These are phyloP conservation scores for Dictyostelium intermedium DNA, from an alignment of 78 protist genomes.

Conservation along the genomic window DNA sequence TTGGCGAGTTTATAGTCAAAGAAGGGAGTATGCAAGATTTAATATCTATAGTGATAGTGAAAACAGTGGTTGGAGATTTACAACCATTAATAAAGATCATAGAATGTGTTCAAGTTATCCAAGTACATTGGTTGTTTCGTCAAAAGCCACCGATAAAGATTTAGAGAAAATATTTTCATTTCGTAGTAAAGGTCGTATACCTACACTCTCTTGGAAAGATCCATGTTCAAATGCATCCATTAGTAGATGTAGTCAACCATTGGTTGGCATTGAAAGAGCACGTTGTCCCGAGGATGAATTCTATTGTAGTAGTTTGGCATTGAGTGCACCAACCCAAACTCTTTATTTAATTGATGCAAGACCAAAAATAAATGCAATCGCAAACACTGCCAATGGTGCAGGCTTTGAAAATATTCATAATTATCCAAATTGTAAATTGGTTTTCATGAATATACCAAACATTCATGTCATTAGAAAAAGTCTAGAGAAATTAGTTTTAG, in stretches of 20 bases:
- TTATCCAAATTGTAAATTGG: slow-evolving; percentile 68
- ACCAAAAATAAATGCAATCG: slow-evolving; percentile 89
- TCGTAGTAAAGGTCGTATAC: slow-evolving; percentile 86
- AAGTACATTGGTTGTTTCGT: slow-evolving; percentile 2
- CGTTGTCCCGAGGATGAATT: slow-evolving; percentile 58
- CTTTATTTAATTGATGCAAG: slow-evolving; percentile 88
- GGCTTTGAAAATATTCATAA: slow-evolving; percentile 82
- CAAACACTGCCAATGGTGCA: slow-evolving; percentile 52
- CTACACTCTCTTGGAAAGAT: slow-evolving; percentile 83
- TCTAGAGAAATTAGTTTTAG: not conserved
- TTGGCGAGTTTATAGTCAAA: slow-evolving; percentile 25
- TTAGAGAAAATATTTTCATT: slow-evolving; percentile 68
- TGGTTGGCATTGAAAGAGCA: slow-evolving; percentile 64
- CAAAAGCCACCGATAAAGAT: not conserved
- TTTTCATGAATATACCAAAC: slow-evolving; percentile 88
- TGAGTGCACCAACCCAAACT: not conserved
- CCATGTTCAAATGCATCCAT: slow-evolving; percentile 9
- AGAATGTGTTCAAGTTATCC: slow-evolving; percentile 60
- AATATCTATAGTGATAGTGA: not conserved
- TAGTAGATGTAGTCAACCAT: slow-evolving; percentile 81
- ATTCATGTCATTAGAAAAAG: slow-evolving; percentile 93
- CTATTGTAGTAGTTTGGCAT: not conserved
- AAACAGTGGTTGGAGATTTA: slow-evolving; percentile 17
- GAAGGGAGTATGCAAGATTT: slow-evolving; percentile 39
- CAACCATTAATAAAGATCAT: slow-evolving; percentile 42